These are phyloP conservation scores for Colletotrichum musicola DNA, from an alignment of 2,329 filamentous ascomycete genomes.

Conservation along the genomic window DNA sequence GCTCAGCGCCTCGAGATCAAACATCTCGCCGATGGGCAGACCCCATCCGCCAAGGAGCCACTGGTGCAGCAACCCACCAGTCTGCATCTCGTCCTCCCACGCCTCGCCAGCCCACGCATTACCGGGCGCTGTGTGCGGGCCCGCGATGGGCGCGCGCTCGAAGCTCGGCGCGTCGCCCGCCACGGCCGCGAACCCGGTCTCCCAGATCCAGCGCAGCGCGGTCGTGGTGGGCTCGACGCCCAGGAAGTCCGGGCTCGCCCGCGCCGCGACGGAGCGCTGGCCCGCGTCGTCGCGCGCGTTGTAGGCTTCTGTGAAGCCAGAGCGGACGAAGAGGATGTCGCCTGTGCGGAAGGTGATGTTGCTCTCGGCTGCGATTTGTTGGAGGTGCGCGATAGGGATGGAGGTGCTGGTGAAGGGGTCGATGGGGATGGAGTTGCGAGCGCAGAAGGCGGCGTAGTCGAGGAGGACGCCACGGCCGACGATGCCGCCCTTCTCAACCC, in stretches of 20 bases:
- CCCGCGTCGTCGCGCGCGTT: conserved; percentile 41
- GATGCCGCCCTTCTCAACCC: conserved; percentile 52
- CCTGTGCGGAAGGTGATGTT: conserved; percentile 60
- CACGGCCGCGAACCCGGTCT: conserved; percentile 58
- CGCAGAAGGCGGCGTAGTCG: conserved; percentile 65
- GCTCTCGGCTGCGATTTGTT: conserved; percentile 50
- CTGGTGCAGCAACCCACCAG: conserved; percentile 47
- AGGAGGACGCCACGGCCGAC: conserved; percentile 64
- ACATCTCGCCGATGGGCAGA: conserved; percentile 63
- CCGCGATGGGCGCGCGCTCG: conserved; percentile 55
- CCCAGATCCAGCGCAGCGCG: conserved; percentile 59
- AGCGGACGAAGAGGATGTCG: conserved; percentile 64
- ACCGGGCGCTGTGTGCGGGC: conserved; percentile 38
- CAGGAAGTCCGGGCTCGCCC: conserved; percentile 47
- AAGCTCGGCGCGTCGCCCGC: conserved; percentile 58
- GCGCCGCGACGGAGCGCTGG: conserved; percentile 45
- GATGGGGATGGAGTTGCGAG: conserved; percentile 62
- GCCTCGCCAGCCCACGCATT: conserved; percentile 23
- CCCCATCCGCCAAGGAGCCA: conserved; percentile 64
- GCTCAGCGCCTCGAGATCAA: conserved; percentile 57
- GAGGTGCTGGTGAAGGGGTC: conserved; percentile 64
- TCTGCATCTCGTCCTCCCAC: conserved; percentile 41
- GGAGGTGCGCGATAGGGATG: conserved; percentile 52
- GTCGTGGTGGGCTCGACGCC: conserved; percentile 54
- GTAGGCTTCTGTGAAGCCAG: conserved; percentile 50